Percentiles rank a stretch among this genome's conserved stretches.
Evolutionary conservation across 306 rosid species (phyloP).

Genomic region (apple (Malus domestica)): DNA sequence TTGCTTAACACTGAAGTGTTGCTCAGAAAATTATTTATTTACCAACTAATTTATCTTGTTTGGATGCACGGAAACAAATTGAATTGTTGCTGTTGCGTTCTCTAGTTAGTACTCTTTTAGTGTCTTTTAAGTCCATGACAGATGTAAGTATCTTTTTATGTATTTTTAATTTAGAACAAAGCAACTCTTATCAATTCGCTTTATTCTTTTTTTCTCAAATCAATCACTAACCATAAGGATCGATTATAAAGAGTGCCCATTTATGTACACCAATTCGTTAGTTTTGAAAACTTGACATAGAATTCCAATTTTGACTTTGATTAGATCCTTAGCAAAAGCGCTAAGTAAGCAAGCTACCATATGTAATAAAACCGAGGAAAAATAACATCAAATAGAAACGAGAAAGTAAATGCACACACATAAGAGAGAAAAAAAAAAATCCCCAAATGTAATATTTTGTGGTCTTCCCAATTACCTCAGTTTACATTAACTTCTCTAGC

Average conservation of each 20-base stretch:
- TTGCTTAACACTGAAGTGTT: conserved; percentile 4
- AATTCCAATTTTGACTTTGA: too few relatives aligned
- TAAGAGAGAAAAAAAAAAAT: background rate
- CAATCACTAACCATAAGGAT: too few relatives aligned
- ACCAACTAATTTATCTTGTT: background rate
- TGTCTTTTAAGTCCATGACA: background rate
- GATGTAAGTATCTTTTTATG: background rate
- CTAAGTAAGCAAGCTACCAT: too few relatives aligned
- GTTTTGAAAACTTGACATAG: too few relatives aligned
- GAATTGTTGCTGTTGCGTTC: background rate
- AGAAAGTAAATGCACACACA: background rate
- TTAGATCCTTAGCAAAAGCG: too few relatives aligned
- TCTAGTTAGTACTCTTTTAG: background rate
- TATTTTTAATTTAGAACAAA: background rate
- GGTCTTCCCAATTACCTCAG: background rate
- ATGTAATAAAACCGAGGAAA: too few relatives aligned
- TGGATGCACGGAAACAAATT: background rate
- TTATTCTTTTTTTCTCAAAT: too few relatives aligned
- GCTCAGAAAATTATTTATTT: conserved; percentile 10
- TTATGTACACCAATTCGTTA: too few relatives aligned
- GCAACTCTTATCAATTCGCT: background rate
- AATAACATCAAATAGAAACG: too few relatives aligned
- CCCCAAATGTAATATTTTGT: background rate
- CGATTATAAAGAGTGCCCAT: too few relatives aligned
- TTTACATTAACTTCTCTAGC: background rate